phyloP scores from a whole-genome alignment of 345 rosid species.

The Euphorbia tirucalli region DNA sequence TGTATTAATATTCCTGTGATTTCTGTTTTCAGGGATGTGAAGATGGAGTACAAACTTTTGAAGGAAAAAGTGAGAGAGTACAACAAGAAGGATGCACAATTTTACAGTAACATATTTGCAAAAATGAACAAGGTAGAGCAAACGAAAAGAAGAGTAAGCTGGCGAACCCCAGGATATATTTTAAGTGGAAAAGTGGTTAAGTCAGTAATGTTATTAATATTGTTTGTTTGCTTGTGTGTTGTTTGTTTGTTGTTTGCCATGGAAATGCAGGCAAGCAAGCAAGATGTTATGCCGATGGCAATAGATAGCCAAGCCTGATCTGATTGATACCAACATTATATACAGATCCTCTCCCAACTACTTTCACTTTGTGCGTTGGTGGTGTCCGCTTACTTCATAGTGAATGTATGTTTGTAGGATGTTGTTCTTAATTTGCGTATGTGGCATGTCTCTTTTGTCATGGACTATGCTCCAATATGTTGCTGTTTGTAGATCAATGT shows the following conservation, averaged over 20 bases:
- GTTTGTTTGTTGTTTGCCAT: neutral
- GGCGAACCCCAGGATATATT: too few relatives aligned
- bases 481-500: too few relatives aligned
- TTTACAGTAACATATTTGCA: conserved; percentile 7
- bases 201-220: neutral
- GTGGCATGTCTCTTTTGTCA: too few relatives aligned
- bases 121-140: conserved; percentile 23
- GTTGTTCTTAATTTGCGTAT: too few relatives aligned
- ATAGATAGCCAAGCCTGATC: conserved; percentile 19
- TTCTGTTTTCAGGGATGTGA: conserved; percentile 60
- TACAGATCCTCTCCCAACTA: too few relatives aligned
- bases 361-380: too few relatives aligned
- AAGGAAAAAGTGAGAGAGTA: conserved; percentile 79
- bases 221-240: neutral
- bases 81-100: conserved; percentile 70
- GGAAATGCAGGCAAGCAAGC: conserved; percentile 9
- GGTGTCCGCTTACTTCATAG: too few relatives aligned
- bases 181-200: neutral
- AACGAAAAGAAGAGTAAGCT: neutral
- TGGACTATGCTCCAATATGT: too few relatives aligned
- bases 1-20: neutral
- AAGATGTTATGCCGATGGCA: conserved; percentile 6
- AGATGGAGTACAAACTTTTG: conserved; percentile 64
- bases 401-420: too few relatives aligned
- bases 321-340: too few relatives aligned